Percentiles rank a stretch among this genome's conserved stretches.
Evolutionary conservation across 2,329 filamentous ascomycete species (phyloP).

Genomic region (Colletotrichum caudatum): DNA sequence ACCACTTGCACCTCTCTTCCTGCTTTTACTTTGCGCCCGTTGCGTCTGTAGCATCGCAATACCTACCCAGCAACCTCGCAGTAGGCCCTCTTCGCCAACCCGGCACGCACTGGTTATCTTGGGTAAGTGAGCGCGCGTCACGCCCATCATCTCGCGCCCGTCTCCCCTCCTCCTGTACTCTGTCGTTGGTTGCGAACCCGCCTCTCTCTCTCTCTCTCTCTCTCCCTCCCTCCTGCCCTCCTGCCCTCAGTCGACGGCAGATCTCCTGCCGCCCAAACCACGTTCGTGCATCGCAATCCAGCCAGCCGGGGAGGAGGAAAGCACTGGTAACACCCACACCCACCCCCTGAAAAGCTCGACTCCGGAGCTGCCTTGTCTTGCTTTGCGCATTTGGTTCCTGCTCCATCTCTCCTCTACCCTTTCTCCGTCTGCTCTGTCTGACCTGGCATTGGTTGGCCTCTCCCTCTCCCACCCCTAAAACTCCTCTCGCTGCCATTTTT

Average conservation of each 20-base stretch:
- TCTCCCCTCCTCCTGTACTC: slow-evolving; percentile 6
- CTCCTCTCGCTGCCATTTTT: slow-evolving; percentile 26
- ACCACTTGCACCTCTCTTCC: slow-evolving; percentile 19
- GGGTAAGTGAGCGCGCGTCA: slow-evolving; percentile 33
- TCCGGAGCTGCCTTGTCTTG: slow-evolving; percentile 11
- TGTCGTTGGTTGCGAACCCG: slow-evolving; percentile 21
- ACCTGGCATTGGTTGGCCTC: slow-evolving; percentile 16
- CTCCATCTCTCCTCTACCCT: not conserved
- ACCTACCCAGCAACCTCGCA: slow-evolving; percentile 10
- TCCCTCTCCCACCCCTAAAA: slow-evolving; percentile 24
- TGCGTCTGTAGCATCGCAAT: slow-evolving; percentile 24
- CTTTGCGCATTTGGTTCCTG: slow-evolving; percentile 25
- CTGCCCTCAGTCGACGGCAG: slow-evolving; percentile 28
- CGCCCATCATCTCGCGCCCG: slow-evolving; percentile 1
- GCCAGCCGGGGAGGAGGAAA: slow-evolving; percentile 5
- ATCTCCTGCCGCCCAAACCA: slow-evolving; percentile 28
- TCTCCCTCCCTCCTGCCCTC: slow-evolving; percentile 16
- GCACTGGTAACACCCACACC: slow-evolving; percentile 26
- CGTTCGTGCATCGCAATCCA: slow-evolving; percentile 26
- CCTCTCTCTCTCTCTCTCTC: slow-evolving; percentile 18
- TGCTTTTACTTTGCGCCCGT: not conserved
- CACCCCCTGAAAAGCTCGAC: slow-evolving; percentile 13
- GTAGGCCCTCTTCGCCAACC: slow-evolving; percentile 3
- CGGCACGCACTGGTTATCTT: not conserved
- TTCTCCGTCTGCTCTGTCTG: not conserved